Evolutionary conservation across 2,329 filamentous ascomycete species (phyloP), one percentile per base, ranked within the genome.

Genomic region (Davidsoniella neocaledoniae): DNA sequence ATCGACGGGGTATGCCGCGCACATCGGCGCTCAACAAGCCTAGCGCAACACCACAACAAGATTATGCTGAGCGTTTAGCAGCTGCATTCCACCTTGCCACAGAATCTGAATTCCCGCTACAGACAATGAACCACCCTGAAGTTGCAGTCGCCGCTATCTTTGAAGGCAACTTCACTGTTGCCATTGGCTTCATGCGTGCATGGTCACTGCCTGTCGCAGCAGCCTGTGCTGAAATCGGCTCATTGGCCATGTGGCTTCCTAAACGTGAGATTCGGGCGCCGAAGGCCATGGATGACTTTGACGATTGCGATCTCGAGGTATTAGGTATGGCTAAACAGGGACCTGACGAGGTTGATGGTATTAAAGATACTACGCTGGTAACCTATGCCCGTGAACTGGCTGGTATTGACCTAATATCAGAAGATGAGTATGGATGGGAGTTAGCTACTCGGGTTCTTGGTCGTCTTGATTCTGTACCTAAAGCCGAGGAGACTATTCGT

Each of bases 191-290:
- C 43, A 64, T 95, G 26, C 76, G 83, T 49, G 71, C 73, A 4
- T 93, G 85, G 83, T 95, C 88, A 26, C 73, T 91, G 25, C 79
- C 84, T 1, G 65, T 94, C 16, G 80, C 86, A 9, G 74, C 82
- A 26, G 79, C 86, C 5, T 77, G 91, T 14, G 83, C 83, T 3
- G 90, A 96, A 63, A 70, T 96, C 51, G 87, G 85, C 9, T 81
- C 79, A n/a, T 70, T 86, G 23, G 86, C 83, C 7, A 79, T 81
- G 42, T 96, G 90, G 90, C 71, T 95, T 42, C 79, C 81, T 21
- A 69, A 72, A 23, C 69, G 73, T 26, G 68, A 73, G 49, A 73
- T 77, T 36, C 80, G 78, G 21, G 76, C 94, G 51, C 51, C 51
- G 9, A 50, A 48, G 36, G 49, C 47, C 37, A 50, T 55, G 40